Evolutionary conservation across 495 filamentous ascomycete species (phyloP).

Genomic region (Trichoderma gamsii): DNA sequence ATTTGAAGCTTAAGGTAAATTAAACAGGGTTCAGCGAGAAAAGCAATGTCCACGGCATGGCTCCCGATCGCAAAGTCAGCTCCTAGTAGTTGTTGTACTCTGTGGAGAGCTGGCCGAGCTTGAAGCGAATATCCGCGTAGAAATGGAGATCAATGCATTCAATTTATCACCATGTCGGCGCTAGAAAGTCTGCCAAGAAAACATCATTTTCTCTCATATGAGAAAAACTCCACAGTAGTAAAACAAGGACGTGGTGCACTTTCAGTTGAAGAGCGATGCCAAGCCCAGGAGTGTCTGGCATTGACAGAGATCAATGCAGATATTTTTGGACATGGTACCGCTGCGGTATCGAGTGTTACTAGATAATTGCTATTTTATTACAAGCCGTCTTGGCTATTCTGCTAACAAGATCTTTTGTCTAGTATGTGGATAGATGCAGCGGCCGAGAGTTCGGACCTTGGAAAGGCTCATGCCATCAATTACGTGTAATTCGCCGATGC

Average conservation of each 20-base stretch:
- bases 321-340: background rate
- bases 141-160: too few species aligned
- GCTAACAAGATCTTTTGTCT: background rate
- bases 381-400: background rate
- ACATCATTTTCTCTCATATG: background rate
- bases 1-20: constrained; percentile 7
- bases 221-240: background rate
- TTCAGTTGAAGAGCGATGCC: background rate
- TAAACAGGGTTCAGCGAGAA: background rate
- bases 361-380: background rate
- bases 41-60: too few species aligned
- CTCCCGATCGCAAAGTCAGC: too few species aligned
- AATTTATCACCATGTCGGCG: too few species aligned
- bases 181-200: background rate
- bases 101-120: too few species aligned
- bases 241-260: background rate
- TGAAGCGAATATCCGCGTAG: too few species aligned
- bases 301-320: background rate
- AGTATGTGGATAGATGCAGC: background rate
- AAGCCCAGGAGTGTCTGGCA: background rate
- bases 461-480: background rate
- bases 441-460: background rate
- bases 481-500: background rate
- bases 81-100: too few species aligned
- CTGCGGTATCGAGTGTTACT: background rate